Evolutionary conservation across 2,329 filamentous ascomycete species (phyloP), one percentile per base, ranked within the genome.

Genomic region (Fusarium nodosum): DNA sequence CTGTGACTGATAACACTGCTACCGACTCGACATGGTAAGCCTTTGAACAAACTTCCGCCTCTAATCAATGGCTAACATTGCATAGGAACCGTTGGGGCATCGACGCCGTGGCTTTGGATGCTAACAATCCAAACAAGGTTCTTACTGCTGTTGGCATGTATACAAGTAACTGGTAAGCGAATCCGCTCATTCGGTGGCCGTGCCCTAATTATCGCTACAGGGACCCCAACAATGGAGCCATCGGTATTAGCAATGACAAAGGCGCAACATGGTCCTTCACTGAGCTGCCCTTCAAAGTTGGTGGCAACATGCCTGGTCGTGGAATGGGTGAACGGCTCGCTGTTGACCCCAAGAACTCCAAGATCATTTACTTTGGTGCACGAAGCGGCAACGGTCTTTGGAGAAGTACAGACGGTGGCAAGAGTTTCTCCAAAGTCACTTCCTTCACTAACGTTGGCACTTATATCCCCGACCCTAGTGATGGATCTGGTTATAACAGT

Each of bases 251-350:
- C 11, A 83, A 80, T 11, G 85, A 89, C 68, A 79, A 82, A 68
- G 87, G 87, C 2, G 77, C 75, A 5, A 87, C 86, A 1, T 89
- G 85, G 84, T 71, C 78, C 2, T 78, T 80, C 22, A 82, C 84
- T 0, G 77, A 78, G 8, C 79, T 89, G 1, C 80, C 85, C 4
- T 89, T 89, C 79, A 89, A 89, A 73, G 85, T 88, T 46, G 87
- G 87, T 10, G 87, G 87, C 1, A 89, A 89, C 72, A 88, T 88
- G 86, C 86, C 87, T 10, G 87, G 87, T 3, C 83, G 87, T 30
- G 87, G 87, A 10, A 85, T 84, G 76, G 87, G 87, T 18, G 87
- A 88, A 73, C 82, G 87, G 16, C 82, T 89, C 7, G 86, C 85
- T 4, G 82, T 89, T 11, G 87, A 89, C 71, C 87, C 87, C 3